Evolutionary conservation across 2,329 filamentous ascomycete genomes (phyloP), one percentile per base, ranked within the genome.

Genomic region (Hysterium pulicare): DNA sequence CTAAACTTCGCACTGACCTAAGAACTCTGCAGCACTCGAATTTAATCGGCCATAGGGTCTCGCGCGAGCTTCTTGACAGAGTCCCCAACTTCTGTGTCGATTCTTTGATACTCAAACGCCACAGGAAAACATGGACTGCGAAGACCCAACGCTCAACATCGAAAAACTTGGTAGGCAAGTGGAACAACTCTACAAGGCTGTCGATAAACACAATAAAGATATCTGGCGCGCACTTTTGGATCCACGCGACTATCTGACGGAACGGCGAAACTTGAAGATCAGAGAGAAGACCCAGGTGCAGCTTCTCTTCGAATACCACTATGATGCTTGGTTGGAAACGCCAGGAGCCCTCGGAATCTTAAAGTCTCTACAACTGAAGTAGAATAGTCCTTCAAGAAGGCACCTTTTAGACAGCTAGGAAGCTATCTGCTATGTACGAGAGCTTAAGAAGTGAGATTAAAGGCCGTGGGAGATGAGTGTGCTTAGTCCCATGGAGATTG

Each of bases 1-100:
- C 68, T 39, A 60, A 58, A 38, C 46, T 71, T 1, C 45, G 66
- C 6, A 46, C 67, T 10, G 61, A 68, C 20, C 19, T 70, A 3
- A 50, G 50, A 38, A 44, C 49, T 2, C 45, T 68, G 23, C 49
- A 63, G 22, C 46, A 50, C 20, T 47, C 53, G 8, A 38, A 40
- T 2, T 28, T 44, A 9, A 40, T 58, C 4, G 40, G 38, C n/a
- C 21, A 44, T 15, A 52, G 47, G 24, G 21, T 59, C 5, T 61
- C 61, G 4, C 49, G 45, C n/a, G 33, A 10, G 4, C 38, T 54
- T 11, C 33, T 59, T 28, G 31, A 51, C 20, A n/a, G n/a, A n/a
- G n/a, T n/a, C n/a, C n/a, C n/a, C n/a, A n/a, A n/a, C n/a, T n/a
- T n/a, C n/a, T n/a, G n/a, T n/a, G n/a, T n/a, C n/a, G n/a, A n/a